Percentiles rank a stretch among this genome's conserved stretches.
These are phyloP conservation scores for Penicillium lividum DNA, from an alignment of 495 filamentous ascomycete genomes.

Conservation along the genomic window DNA sequence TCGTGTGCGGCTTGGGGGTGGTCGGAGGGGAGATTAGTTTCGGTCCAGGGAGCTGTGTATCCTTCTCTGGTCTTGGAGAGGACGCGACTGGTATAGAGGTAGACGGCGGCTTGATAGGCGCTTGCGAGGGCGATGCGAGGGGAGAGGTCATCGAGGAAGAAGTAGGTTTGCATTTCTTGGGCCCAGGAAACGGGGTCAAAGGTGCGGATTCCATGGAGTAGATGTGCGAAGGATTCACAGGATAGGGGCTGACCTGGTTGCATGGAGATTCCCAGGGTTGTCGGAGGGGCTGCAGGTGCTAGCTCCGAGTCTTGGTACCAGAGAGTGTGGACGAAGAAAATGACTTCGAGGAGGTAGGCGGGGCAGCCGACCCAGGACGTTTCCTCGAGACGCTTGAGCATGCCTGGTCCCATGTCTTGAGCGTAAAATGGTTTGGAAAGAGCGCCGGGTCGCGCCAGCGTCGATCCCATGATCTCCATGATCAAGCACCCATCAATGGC, in stretches of 20 bases:
- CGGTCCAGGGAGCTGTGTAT: slow-evolving; percentile 30
- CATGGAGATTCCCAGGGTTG: slow-evolving; percentile 30
- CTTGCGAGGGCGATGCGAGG: slow-evolving; percentile 44
- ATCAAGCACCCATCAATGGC: slow-evolving; percentile 47
- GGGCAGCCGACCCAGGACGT: slow-evolving; percentile 52
- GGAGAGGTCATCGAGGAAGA: slow-evolving; percentile 38
- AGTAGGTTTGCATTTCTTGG: slow-evolving; percentile 43
- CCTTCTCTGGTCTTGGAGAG: slow-evolving; percentile 37
- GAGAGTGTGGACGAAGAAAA: slow-evolving; percentile 48
- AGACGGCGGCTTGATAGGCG: slow-evolving; percentile 46
- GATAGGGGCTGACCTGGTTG: slow-evolving; percentile 29
- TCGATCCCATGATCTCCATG: slow-evolving; percentile 52
- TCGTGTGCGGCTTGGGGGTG: slow-evolving; percentile 37
- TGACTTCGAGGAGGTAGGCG: slow-evolving; percentile 49
- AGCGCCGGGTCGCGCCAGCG: slow-evolving; percentile 45
- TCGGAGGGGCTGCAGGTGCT: slow-evolving; percentile 26
- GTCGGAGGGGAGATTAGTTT: slow-evolving; percentile 35
- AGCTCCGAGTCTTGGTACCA: slow-evolving; percentile 38
- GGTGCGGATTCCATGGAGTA: slow-evolving; percentile 45
- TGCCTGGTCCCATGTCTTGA: slow-evolving; percentile 39
- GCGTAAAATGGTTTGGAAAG: slow-evolving; percentile 49
- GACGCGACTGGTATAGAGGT: slow-evolving; percentile 48
- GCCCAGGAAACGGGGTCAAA: slow-evolving; percentile 48
- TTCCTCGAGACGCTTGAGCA: slow-evolving; percentile 48
- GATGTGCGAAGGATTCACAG: slow-evolving; percentile 35